Evolutionary conservation across 75 land plant genomes (phyloP).

Genomic region (Pseudotsuga menziesii): DNA sequence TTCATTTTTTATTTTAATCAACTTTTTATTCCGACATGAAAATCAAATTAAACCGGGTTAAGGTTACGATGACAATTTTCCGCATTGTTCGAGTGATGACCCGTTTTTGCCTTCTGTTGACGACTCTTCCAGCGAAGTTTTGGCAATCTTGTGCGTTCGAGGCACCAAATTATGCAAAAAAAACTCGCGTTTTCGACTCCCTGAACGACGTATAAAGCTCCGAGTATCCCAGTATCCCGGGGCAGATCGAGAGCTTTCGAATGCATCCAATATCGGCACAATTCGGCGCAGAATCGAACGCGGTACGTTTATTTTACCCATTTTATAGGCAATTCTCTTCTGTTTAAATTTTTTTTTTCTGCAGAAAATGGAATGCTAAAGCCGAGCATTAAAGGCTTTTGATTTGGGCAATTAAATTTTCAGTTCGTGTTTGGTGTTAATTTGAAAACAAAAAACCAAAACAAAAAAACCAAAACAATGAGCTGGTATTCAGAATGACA

Average conservation of each 20-base stretch:
- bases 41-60: slow-evolving; percentile 1
- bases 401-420: no score
- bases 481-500: not conserved
- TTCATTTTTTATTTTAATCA: not conserved
- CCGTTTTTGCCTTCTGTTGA: not conserved
- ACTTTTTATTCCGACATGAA: slow-evolving; percentile 1
- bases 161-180: not conserved
- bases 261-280: not conserved
- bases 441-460: no score
- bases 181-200: not conserved
- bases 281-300: slow-evolving; percentile 1
- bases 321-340: not conserved
- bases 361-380: no score
- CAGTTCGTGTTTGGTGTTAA: no score
- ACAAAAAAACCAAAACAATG: no score
- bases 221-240: not conserved
- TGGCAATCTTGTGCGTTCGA: not conserved
- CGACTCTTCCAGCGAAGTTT: not conserved
- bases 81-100: not conserved
- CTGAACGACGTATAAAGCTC: not conserved
- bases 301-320: not conserved
- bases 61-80: not conserved
- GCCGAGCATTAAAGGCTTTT: no score
- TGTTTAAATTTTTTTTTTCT: not conserved
- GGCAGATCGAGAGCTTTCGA: slow-evolving; percentile 1